Percentiles rank a stretch among this genome's conserved stretches.
phyloP scores from a whole-genome alignment of 257 asterid species.

The Scutellaria minor region DNA sequence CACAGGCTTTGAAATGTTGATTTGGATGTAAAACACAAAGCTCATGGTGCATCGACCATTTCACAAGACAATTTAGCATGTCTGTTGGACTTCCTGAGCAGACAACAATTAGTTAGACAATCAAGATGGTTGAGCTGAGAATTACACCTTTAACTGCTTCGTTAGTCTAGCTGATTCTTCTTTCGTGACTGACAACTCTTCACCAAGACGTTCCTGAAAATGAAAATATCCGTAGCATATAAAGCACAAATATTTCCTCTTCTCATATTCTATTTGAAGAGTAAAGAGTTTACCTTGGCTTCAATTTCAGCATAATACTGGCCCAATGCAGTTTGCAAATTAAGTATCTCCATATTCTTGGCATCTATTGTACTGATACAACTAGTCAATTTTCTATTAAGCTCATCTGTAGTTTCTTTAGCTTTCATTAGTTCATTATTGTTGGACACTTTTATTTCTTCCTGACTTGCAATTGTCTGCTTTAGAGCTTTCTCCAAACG shows the following conservation, averaged over 20 bases:
- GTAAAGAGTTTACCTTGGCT: constrained; percentile 68
- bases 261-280: constrained; percentile 31
- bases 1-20: constrained; percentile 3
- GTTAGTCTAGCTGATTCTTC: constrained; percentile 76
- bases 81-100: constrained; percentile 20
- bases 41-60: constrained; percentile 1
- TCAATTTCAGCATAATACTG: constrained; percentile 99
- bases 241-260: constrained; percentile 14
- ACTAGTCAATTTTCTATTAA: constrained; percentile 69
- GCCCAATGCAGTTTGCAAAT: constrained; percentile 98
- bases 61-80: constrained; percentile 2
- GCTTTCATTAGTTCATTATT: constrained; percentile 65
- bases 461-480: constrained; percentile 68
- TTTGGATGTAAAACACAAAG: constrained; percentile 4
- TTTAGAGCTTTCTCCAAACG: constrained; percentile 78
- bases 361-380: constrained; percentile 74
- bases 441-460: constrained; percentile 67
- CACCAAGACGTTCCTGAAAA: constrained; percentile 84
- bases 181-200: constrained; percentile 69
- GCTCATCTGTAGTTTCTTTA: constrained; percentile 73
- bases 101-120: constrained; percentile 21
- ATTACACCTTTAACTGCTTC: constrained; percentile 72
- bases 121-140: constrained; percentile 21
- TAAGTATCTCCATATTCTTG: constrained; percentile 86
- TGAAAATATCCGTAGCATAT: constrained; percentile 13